These are phyloP conservation scores for Acer negundo DNA, from an alignment of 345 rosid species.

Conservation along the genomic window DNA sequence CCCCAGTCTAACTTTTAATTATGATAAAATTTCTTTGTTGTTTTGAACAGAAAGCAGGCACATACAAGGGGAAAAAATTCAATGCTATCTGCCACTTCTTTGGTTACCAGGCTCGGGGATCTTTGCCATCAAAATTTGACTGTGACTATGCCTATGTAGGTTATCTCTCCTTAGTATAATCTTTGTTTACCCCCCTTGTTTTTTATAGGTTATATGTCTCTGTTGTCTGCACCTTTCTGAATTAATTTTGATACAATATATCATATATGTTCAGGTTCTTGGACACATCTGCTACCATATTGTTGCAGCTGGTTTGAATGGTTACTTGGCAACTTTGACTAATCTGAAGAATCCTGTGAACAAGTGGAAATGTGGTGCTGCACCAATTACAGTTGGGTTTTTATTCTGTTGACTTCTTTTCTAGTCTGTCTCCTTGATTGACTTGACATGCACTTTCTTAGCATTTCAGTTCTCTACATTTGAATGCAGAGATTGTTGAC, in stretches of 20 bases:
- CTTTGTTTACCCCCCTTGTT: neutral
- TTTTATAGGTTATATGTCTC: neutral
- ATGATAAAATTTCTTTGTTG: constrained; percentile 8
- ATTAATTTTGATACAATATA: constrained; percentile 5
- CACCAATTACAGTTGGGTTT: constrained; percentile 84
- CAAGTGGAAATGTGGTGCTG: constrained; percentile 98
- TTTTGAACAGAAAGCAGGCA: constrained; percentile 78
- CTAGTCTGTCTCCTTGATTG: neutral
- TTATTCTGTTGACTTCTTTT: constrained; percentile 9
- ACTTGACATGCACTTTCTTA: neutral
- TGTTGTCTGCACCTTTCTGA: neutral
- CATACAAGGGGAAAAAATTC: constrained; percentile 91
- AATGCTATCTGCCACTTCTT: constrained; percentile 98
- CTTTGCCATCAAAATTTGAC: constrained; percentile 95
- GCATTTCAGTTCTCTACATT: neutral
- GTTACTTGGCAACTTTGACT: constrained; percentile 95
- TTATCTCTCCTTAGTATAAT: constrained; percentile 10
- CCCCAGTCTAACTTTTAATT: neutral
- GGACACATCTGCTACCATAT: constrained; percentile 92
- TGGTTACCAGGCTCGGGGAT: constrained; percentile 99
- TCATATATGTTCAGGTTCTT: constrained; percentile 58
- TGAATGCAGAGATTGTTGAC: neutral
- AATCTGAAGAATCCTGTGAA: constrained; percentile 87
- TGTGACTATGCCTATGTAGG: constrained; percentile 97
- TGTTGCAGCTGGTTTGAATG: constrained; percentile 93